Conservation (phyloP, 2,329 filamentous ascomycete genomes). For the Fusarium brachygibbosum region DNA sequence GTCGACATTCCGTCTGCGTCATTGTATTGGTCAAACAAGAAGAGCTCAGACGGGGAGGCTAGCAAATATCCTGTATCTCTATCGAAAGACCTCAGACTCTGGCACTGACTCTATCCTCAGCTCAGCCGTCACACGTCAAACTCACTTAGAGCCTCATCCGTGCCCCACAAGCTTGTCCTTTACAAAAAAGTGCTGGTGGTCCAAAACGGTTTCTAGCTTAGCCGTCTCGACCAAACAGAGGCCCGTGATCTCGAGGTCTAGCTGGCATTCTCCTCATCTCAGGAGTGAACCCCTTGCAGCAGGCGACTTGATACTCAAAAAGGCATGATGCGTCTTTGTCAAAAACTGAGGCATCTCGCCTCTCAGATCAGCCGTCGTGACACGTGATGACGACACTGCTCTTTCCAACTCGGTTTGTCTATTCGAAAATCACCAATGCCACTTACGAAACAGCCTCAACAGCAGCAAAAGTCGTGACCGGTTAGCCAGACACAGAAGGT, state of each 20-base stretch:
- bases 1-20: slow-evolving; percentile 40
- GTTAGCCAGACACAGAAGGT: too few species aligned
- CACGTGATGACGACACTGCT: slow-evolving; percentile 46
- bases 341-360: slow-evolving; percentile 12
- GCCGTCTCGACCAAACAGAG: slow-evolving; percentile 35
- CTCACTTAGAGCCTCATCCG: slow-evolving; percentile 31
- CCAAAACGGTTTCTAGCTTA: slow-evolving; percentile 7
- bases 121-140: slow-evolving; percentile 12
- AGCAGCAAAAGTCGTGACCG: background rate
- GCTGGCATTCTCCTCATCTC: slow-evolving; percentile 27
- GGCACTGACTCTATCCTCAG: background rate
- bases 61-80: slow-evolving; percentile 5
- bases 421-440: slow-evolving; percentile 35
- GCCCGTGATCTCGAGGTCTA: slow-evolving; percentile 25
- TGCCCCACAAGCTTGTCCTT: slow-evolving; percentile 21
- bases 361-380: slow-evolving; percentile 33
- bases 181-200: background rate
- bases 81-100: background rate
- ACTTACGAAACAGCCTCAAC: slow-evolving; percentile 26
- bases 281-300: slow-evolving; percentile 20
- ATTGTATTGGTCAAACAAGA: slow-evolving; percentile 34
- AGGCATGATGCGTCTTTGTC: slow-evolving; percentile 3
- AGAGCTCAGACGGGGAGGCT: slow-evolving; percentile 5
- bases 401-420: slow-evolving; percentile 22
- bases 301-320: slow-evolving; percentile 12